Percentiles rank a stretch among this genome's conserved stretches.
phyloP scores from a whole-genome alignment of 2,329 filamentous ascomycete genomes.

The Ilyonectria mors-panacis region DNA sequence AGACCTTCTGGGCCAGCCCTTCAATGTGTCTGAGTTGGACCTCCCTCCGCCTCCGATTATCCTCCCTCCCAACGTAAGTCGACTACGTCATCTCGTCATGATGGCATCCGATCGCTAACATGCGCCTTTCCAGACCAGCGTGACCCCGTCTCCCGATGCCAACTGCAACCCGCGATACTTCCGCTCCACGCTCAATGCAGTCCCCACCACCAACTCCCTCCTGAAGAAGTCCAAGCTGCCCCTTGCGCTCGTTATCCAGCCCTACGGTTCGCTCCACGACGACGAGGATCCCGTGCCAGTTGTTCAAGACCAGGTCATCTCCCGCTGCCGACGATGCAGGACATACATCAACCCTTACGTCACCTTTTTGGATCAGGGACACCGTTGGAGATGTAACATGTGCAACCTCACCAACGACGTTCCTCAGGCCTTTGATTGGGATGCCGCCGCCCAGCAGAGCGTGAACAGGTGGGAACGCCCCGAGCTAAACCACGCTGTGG shows the following conservation, averaged over 20 bases:
- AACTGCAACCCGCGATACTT: slow-evolving; percentile 97
- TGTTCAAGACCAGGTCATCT: slow-evolving; percentile 97
- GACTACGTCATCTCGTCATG: background rate
- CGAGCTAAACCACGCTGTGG: slow-evolving; percentile 95
- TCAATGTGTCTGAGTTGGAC: slow-evolving; percentile 94
- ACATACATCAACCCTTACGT: slow-evolving; percentile 99
- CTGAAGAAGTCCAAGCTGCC: slow-evolving; percentile 98
- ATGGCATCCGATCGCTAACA: slow-evolving; percentile 54
- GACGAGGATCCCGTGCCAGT: slow-evolving; percentile 92
- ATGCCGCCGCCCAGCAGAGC: slow-evolving; percentile 89
- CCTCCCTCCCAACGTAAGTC: slow-evolving; percentile 89
- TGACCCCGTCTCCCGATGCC: slow-evolving; percentile 90
- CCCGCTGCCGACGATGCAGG: slow-evolving; percentile 93
- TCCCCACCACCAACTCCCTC: slow-evolving; percentile 91
- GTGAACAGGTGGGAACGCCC: slow-evolving; percentile 93
- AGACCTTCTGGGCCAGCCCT: slow-evolving; percentile 91
- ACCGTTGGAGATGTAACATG: slow-evolving; percentile 99
- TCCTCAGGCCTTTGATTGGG: slow-evolving; percentile 99
- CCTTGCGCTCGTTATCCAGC: slow-evolving; percentile 95
- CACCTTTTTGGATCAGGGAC: slow-evolving; percentile 95
- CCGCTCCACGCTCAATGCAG: slow-evolving; percentile 93
- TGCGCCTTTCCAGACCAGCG: slow-evolving; percentile 75
- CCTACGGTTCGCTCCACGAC: slow-evolving; percentile 93
- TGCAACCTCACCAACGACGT: slow-evolving; percentile 99
- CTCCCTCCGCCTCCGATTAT: slow-evolving; percentile 92